phyloP scores from a whole-genome alignment of 805 yeast species.

The Cyberlindnera mycetangii region DNA sequence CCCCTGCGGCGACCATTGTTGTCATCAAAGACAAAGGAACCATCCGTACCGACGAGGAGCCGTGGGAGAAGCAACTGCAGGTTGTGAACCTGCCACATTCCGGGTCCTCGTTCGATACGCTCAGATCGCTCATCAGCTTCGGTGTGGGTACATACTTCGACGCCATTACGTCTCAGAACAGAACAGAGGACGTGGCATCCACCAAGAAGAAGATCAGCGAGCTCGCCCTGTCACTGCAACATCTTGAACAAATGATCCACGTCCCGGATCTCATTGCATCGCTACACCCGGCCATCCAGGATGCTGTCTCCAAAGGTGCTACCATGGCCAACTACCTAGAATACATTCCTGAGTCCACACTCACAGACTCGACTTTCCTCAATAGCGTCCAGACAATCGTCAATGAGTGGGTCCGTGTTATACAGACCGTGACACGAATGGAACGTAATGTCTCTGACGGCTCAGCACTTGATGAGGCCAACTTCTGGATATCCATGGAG shows the following conservation, averaged over 20 bases:
- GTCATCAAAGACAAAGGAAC: slow-evolving; percentile 43
- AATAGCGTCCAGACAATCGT: slow-evolving; percentile 69
- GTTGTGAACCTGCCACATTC: slow-evolving; percentile 33
- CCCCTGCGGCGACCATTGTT: slow-evolving; percentile 31
- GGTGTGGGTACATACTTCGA: slow-evolving; percentile 75
- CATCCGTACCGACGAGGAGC: slow-evolving; percentile 16
- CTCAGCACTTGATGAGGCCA: slow-evolving; percentile 60
- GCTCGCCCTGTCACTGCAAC: slow-evolving; percentile 61
- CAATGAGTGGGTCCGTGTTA: slow-evolving; percentile 69
- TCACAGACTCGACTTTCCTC: slow-evolving; percentile 52
- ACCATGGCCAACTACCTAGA: slow-evolving; percentile 23
- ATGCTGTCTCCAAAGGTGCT: slow-evolving; percentile 37
- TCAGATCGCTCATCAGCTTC: slow-evolving; percentile 56
- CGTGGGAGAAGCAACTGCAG: slow-evolving; percentile 34
- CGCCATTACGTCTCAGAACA: slow-evolving; percentile 32
- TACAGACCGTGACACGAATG: slow-evolving; percentile 53
- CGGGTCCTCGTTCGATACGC: slow-evolving; percentile 41
- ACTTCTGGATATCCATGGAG: slow-evolving; percentile 77
- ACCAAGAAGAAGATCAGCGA: slow-evolving; percentile 68
- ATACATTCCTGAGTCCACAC: slow-evolving; percentile 34
- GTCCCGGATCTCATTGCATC: slow-evolving; percentile 58
- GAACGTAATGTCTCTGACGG: slow-evolving; percentile 55
- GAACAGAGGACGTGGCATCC: slow-evolving; percentile 36
- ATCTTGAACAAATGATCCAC: slow-evolving; percentile 63
- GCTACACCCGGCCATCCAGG: slow-evolving; percentile 49